Evolutionary conservation across 192 early-diverging fungal species (phyloP), one percentile per base, ranked within the genome.

Genomic region (Gryganskiella cystojenkinii): DNA sequence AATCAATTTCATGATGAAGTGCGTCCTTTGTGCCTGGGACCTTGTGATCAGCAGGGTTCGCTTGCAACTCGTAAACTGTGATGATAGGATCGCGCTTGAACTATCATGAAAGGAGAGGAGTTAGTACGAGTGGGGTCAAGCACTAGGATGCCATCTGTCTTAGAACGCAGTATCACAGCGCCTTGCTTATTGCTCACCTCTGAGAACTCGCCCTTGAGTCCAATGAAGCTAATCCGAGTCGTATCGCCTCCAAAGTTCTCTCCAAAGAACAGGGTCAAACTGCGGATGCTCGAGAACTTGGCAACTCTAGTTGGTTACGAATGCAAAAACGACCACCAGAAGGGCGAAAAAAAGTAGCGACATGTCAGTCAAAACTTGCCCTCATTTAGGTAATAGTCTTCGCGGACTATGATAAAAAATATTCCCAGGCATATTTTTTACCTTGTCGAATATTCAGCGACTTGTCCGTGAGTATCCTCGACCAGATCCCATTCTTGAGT

Each of bases 161-260:
- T 35, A 54, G 30, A 53, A 47, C 53, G 34, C 24, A 65, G 33
- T n/a, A n/a, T n/a, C n/a, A n/a, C n/a, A n/a, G n/a, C n/a, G n/a
- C n/a, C n/a, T n/a, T n/a, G n/a, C n/a, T n/a, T n/a, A 43, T 45
- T 3, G 49, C 46, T 57, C 74, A 89, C 89, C 83, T 90, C 86
- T 56, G 87, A 90, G 87, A 90, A 96, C 67, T 97, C 97, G 42
- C 98, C 98, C 60, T 95, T 94, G 69, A 99, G 88, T 13, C 94
- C 95, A 80, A 99, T 82, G 65, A 91, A 99, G 19, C 73, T 81
- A 37, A 99, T 86, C 43, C 78, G 82, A 22, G 93, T 93, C 3
- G 83, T 84, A n/a, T 94, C 93, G 35, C 69, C 92, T 15, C 90
- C 92, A 81, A 90, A 95, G 67, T 94, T 94, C 5, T 78, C 80